Base-by-base conservation (phyloP, 441 rosid species). In the Pelargonium exstipulatum region DNA sequence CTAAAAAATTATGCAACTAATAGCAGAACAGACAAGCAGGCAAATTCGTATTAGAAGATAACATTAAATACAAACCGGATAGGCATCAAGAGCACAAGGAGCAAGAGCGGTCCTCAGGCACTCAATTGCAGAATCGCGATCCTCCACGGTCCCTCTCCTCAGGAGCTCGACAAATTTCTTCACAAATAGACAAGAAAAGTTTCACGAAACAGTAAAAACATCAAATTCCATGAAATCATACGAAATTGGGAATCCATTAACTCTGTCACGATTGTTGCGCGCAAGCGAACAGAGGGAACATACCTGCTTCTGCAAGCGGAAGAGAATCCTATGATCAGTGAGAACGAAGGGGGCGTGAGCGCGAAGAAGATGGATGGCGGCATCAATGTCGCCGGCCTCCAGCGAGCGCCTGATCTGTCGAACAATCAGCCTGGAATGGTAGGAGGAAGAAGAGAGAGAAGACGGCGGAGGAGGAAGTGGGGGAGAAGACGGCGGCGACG, bases 61-160 rank as follows among this genome's bases (percentile, higher is more conserved):
- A 16, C 24, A 53, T 53, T 16, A 53, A 14, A 61, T 18, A 37
- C 43, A 20, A 79, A 93, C 97, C 82, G 97, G 97, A 82, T 94
- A 94, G 24, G 97, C 97, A 81, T 91, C 88, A 60, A 94, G 96
- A 74, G 98, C 98, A 82, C 88, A 94, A 2, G 98, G 98, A 66
- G 97, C 96, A 72, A 94, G 91, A 71, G 76, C 81, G 13, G 84
- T 89, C 84, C 97, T 87, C 74, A 85, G 78, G 85, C 91, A 91
- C 73, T 68, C 73, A 80, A 94, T 87, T 4, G 97, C 96, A 64
- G 84, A 83, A 68, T 71, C 77, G 55, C 88, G 82, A 42, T 77
- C 94, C 75, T 91, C 89, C 5, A 70, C 53, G 4, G 87, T 87
- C 69, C 97, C 97, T 81, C 77, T 86, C 77, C 97, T 85, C 84